phyloP scores from a whole-genome alignment of 176 grass and related monocot genomes.

The Aegilops tauschii region DNA sequence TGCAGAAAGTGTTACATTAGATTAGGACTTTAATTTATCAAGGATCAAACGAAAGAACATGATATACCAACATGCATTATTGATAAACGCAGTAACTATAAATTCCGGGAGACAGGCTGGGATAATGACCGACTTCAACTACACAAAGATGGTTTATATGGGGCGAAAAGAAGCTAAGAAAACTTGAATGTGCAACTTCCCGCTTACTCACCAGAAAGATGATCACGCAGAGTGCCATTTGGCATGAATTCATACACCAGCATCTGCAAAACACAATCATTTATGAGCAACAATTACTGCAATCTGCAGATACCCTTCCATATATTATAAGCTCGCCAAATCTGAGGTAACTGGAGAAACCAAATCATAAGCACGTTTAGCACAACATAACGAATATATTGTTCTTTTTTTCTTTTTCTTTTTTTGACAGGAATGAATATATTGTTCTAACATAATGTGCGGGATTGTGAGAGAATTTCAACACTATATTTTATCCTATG shows the following conservation, averaged over 20 bases:
- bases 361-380: not conserved
- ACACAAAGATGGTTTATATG: not conserved
- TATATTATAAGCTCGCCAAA: constrained; percentile 16
- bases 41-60: not conserved
- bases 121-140: not conserved
- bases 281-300: constrained; percentile 20
- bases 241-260: constrained; percentile 96
- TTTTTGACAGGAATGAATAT: not conserved
- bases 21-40: not conserved
- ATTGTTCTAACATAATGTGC: not conserved
- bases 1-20: constrained; percentile 10
- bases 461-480: not conserved
- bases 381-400: not conserved
- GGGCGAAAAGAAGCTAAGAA: not conserved
- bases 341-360: not conserved
- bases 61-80: not conserved
- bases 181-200: not conserved
- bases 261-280: constrained; percentile 65
- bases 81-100: not conserved
- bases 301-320: not conserved
- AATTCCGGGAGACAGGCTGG: not conserved
- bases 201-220: constrained; percentile 66
- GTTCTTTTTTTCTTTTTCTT: not conserved
- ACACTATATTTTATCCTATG: not conserved
- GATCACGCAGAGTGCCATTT: constrained; percentile 91